Percentiles rank a stretch among this genome's conserved stretches.
phyloP scores from a whole-genome alignment of 495 filamentous ascomycete genomes.

The Opeltia flavorubescens region DNA sequence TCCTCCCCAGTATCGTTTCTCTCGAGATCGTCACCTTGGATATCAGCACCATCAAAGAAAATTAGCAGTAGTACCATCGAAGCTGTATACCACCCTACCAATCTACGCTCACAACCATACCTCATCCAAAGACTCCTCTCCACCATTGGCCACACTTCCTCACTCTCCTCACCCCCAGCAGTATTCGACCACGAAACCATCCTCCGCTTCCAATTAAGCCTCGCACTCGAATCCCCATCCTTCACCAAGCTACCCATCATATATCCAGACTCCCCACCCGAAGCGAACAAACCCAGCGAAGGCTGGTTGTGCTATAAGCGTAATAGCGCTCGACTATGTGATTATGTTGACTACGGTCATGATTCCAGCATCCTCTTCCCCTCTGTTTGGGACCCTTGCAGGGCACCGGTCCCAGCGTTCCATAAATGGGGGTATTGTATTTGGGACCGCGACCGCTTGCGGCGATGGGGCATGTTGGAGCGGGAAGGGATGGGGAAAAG shows the following conservation, averaged over 20 bases:
- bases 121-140: neutral
- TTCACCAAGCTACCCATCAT: too few relatives aligned
- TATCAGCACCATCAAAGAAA: too few relatives aligned
- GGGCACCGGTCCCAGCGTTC: neutral
- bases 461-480: neutral
- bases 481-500: too few relatives aligned
- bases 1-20: too few relatives aligned
- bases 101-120: neutral
- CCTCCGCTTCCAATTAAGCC: neutral
- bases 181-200: neutral
- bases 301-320: too few relatives aligned
- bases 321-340: too few relatives aligned
- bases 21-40: too few relatives aligned
- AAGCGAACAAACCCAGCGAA: too few relatives aligned
- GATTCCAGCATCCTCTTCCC: neutral
- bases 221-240: too few relatives aligned
- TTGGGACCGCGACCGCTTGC: neutral
- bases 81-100: neutral
- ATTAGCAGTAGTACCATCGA: too few relatives aligned
- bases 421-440: neutral
- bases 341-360: neutral
- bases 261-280: too few relatives aligned
- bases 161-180: neutral
- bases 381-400: neutral
- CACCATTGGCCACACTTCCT: neutral